These are phyloP conservation scores for Pisolithus orientalis DNA, from an alignment of 768 basidiomycete species.

Conservation along the genomic window DNA sequence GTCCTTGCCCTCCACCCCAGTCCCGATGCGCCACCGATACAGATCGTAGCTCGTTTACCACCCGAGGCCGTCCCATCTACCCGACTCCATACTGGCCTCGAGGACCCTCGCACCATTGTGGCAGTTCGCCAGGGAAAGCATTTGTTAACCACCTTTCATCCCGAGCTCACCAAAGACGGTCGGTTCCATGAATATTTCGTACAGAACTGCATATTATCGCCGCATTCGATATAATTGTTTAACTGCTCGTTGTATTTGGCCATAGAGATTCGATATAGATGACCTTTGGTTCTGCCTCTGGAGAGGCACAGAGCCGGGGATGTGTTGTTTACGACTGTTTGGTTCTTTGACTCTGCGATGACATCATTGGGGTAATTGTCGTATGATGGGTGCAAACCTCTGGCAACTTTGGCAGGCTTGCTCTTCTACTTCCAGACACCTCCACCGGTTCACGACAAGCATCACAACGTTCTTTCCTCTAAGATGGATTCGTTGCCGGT, in stretches of 20 bases:
- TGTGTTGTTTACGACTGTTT: too few relatives aligned
- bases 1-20: constrained; percentile 46
- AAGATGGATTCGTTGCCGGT: constrained; percentile 52
- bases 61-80: constrained; percentile 37
- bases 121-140: constrained; percentile 81
- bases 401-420: too few relatives aligned
- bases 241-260: too few relatives aligned
- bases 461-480: not conserved
- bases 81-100: constrained; percentile 37
- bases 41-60: constrained; percentile 68
- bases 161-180: constrained; percentile 81
- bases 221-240: constrained; percentile 6
- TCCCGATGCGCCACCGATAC: constrained; percentile 49
- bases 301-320: too few relatives aligned
- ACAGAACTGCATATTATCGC: constrained; percentile 55
- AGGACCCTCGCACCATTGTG: constrained; percentile 65
- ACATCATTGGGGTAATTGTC: too few relatives aligned
- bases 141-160: constrained; percentile 89
- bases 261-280: too few relatives aligned
- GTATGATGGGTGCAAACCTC: too few relatives aligned
- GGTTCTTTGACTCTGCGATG: too few relatives aligned
- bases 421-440: too few relatives aligned
- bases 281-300: too few relatives aligned
- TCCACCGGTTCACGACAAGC: too few relatives aligned
- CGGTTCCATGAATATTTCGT: constrained; percentile 93